Evolutionary conservation across 306 rosid species (phyloP), one percentile per base, ranked within the genome.

Genomic region (Dryas alaskensis): DNA sequence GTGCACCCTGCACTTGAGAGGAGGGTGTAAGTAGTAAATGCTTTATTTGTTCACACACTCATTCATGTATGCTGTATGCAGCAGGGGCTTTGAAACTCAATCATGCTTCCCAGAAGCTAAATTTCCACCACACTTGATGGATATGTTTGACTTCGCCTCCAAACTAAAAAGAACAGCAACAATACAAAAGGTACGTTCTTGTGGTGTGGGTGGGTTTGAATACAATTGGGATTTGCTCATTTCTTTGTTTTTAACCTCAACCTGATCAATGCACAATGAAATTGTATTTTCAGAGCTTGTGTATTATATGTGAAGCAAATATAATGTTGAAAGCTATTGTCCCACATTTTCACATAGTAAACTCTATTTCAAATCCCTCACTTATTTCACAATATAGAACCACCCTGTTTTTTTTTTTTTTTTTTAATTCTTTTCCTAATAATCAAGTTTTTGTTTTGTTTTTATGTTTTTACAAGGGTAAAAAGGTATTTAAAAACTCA

Each of bases 41-140:
- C 87, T 80, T 87, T 88, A 74, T 78, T 81, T 80, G 87, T 84
- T 84, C 81, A 75, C 48, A 76, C 92, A 86, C 80, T 62, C 81
- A 22, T 60, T 27, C 73, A 74, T 60, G 78, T 68, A 60, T 27
- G 65, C 70, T 61, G 67, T 13, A 31, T 49, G 51, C 40, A 57
- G 60, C 22, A 82, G 80, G 75, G 46, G 81, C 52, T 69, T 69
- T 79, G 80, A 79, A 60, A 72, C 80, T 79, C 90, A 79, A 84
- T 89, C 90, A 84, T 76, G 81, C 70, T 76, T 62, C 80, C 79
- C 25, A 67, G 61, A 65, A 54, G 65, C 69, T 76, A 53, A 81
- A 78, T 53, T 81, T 87, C 84, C 72, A 76, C 81, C 63, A 72
- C 76, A 75, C 82, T 85, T 64, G 84, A 91, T 84, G 70, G 78